These are phyloP conservation scores for Sclerotinia borealis DNA, from an alignment of 2,329 filamentous ascomycete genomes.

Conservation along the genomic window DNA sequence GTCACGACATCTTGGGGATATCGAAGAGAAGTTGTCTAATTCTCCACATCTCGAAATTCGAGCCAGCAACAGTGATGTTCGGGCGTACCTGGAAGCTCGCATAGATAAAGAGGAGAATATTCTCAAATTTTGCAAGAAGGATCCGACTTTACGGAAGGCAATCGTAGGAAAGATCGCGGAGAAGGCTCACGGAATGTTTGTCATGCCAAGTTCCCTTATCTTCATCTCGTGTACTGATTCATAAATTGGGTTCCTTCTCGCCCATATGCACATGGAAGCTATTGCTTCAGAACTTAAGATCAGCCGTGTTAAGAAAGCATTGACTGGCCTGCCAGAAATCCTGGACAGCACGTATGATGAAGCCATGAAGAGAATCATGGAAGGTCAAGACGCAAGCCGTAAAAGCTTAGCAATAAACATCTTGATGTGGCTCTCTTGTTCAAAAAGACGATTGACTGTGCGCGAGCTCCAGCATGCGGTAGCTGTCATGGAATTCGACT, in stretches of 20 bases:
- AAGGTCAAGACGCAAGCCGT: conserved; percentile 15
- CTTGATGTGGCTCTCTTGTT: conserved; percentile 36
- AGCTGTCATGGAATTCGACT: conserved; percentile 31
- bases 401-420: conserved; percentile 6
- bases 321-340: conserved; percentile 26
- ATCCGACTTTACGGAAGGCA: not conserved
- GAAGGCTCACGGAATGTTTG: conserved; percentile 12
- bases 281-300: conserved; percentile 26
- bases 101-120: conserved; percentile 5
- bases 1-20: conserved; percentile 28
- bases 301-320: conserved; percentile 27
- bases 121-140: conserved; percentile 7
- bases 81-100: not conserved
- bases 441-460: conserved; percentile 32
- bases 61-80: conserved; percentile 31
- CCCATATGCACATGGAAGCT: conserved; percentile 33
- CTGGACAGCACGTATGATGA: conserved; percentile 33
- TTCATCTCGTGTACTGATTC: not conserved
- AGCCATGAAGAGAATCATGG: conserved; percentile 35
- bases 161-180: not conserved
- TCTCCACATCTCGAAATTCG: conserved; percentile 27
- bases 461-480: conserved; percentile 40
- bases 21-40: conserved; percentile 22
- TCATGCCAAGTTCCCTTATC: not conserved
- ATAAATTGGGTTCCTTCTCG: conserved; percentile 22